Base-by-base conservation (phyloP, 2,329 filamentous ascomycete species). In the Trichoderma simmonsii region DNA sequence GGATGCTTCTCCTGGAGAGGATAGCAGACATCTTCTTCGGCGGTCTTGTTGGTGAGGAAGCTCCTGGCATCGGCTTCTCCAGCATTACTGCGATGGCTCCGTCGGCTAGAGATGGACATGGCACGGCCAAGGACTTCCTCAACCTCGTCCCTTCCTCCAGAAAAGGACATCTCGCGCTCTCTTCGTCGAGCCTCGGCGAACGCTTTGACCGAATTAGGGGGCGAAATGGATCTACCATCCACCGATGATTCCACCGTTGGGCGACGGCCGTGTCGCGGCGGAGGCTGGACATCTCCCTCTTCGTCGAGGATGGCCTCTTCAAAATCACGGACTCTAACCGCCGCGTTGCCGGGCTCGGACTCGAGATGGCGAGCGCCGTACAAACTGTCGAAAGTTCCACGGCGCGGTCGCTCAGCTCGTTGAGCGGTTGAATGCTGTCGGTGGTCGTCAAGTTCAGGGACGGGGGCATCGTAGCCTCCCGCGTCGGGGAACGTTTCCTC, bases 121-220 rank as follows among this genome's bases (percentile, higher is more conserved):
- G 93, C 91, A 36, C 93, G 89, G 74, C 92, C 89, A 32, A 95
- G 84, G 21, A 86, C 84, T 26, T 84, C 82, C 61, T 83, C 79
- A 8, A 76, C 74, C 6, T 86, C 83, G 21, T 79, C 78, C 71
- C 79, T 80, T 70, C 81, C 78, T 74, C 87, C 88, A 18, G 86
- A 88, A 74, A 86, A 83, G 26, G 86, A 90, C 78, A 86, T 80
- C 73, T 90, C 93, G 57, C 95, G 92, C 79, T 95, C 93, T 72
- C 95, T 91, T 72, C 94, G 93, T 65, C 94, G 92, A 70, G 93
- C 93, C 78, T 96, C 93, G 21, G 96, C 96, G 81, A 99, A 99
- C 4, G 96, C 96, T 81, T 98, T 97, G 66, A 99, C 94, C 0
- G 96, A 99, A 81, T 98, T 99, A 8, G 96, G 96, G 12, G 95